Evolutionary conservation across 345 rosid species (phyloP).

Genomic region (Ceriops zippeliana): DNA sequence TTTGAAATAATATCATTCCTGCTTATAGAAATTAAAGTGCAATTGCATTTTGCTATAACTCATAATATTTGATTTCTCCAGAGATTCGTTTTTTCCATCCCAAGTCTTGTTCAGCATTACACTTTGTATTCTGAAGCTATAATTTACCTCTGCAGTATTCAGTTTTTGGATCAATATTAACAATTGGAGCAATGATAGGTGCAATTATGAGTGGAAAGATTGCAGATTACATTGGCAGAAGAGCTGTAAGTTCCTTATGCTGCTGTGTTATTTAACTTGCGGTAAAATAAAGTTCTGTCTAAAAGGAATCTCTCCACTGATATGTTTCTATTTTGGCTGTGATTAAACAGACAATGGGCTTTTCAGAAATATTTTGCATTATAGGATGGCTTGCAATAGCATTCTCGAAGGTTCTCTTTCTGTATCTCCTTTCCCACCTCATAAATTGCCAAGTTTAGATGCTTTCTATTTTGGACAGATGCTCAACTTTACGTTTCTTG

Average conservation of each 20-base stretch:
- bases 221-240: constrained; percentile 66
- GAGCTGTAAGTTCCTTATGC: constrained; percentile 42
- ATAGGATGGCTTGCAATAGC: constrained; percentile 62
- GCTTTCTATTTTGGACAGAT: not conserved
- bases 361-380: constrained; percentile 56
- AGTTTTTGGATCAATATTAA: constrained; percentile 69
- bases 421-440: not conserved
- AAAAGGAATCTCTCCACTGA: not conserved
- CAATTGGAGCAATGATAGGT: constrained; percentile 82
- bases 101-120: not conserved
- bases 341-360: constrained; percentile 57
- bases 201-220: constrained; percentile 63
- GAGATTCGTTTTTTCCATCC: not conserved
- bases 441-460: not conserved
- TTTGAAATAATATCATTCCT: not conserved
- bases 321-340: constrained; percentile 2
- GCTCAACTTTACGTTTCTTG: not conserved
- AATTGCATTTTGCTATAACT: too few species aligned
- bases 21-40: not conserved
- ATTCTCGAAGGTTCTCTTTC: constrained; percentile 45
- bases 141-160: constrained; percentile 49
- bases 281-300: not conserved
- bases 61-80: too few species aligned
- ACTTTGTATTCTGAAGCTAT: not conserved
- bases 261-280: not conserved